Evolutionary conservation across 768 basidiomycete species (phyloP).

Genomic region (Phanerodontia chrysosporium): DNA sequence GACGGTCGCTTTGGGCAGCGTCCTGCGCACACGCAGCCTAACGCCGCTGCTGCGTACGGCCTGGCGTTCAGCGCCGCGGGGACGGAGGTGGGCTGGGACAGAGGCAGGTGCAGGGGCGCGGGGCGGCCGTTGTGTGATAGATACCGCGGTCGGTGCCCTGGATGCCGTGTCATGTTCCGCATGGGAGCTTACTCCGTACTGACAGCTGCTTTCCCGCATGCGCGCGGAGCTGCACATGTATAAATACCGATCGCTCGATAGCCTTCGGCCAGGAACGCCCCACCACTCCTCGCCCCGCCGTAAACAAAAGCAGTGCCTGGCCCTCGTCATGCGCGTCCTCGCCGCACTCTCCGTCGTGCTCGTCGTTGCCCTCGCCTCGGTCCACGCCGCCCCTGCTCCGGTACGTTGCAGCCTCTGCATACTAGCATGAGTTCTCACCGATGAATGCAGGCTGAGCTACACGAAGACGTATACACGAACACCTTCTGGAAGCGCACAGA

Average conservation of each 20-base stretch:
- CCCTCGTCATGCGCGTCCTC: background rate
- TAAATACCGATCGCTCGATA: background rate
- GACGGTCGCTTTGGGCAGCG: background rate
- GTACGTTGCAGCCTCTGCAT: background rate
- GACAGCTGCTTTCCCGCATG: slow-evolving; percentile 3
- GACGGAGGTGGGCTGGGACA: background rate
- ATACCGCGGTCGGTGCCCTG: background rate
- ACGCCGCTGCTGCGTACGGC: background rate
- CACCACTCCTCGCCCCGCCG: background rate
- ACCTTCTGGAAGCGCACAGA: background rate
- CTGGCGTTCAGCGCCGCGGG: background rate
- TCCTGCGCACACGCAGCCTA: background rate
- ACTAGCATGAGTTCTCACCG: background rate
- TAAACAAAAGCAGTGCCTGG: background rate
- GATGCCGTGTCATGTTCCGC: slow-evolving; percentile 1
- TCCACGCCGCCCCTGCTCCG: background rate
- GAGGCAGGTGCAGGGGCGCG: background rate
- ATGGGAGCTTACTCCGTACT: slow-evolving; percentile 1
- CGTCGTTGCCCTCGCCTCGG: background rate
- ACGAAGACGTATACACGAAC: background rate
- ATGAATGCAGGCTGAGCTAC: background rate
- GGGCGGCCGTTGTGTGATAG: background rate
- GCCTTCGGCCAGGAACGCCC: background rate
- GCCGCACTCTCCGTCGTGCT: background rate
- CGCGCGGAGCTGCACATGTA: background rate